Conservation (phyloP, 2,329 filamentous ascomycete species). For the Leptodontidium sp. region DNA sequence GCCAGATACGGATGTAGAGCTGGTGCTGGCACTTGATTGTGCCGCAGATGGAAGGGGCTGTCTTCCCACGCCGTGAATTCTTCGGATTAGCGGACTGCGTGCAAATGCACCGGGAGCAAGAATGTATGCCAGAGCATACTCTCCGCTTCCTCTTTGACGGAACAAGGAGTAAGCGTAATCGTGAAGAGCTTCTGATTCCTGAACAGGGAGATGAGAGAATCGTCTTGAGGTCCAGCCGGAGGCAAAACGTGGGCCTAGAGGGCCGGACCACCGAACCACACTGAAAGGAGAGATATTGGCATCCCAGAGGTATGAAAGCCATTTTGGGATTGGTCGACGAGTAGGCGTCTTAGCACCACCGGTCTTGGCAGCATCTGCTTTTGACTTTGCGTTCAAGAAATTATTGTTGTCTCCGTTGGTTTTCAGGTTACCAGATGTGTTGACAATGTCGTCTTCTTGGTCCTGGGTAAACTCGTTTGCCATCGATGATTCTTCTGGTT, state of each 20-base stretch:
- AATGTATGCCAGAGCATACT: conserved; percentile 92
- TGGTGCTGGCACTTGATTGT: background rate
- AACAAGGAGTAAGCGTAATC: conserved; percentile 96
- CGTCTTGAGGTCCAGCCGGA: conserved; percentile 94
- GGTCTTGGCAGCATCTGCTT: conserved; percentile 47
- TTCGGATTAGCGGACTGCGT: conserved; percentile 83
- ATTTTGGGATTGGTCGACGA: conserved; percentile 73
- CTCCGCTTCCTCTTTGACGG: conserved; percentile 88
- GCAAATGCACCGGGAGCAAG: conserved; percentile 94
- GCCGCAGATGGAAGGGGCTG: conserved; percentile 55
- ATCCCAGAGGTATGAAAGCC: conserved; percentile 95
- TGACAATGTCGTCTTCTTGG: conserved; percentile 59
- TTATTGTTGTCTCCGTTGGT: conserved; percentile 55
- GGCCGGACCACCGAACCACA: conserved; percentile 85
- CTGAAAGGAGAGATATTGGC: conserved; percentile 96
- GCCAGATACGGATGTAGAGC: background rate
- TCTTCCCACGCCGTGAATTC: conserved; percentile 87
- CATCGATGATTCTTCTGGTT: conserved; percentile 76
- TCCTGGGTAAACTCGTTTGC: conserved; percentile 83
- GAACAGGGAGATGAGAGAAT: conserved; percentile 84
- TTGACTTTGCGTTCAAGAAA: conserved; percentile 58
- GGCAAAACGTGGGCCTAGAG: conserved; percentile 88
- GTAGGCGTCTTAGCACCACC: conserved; percentile 48
- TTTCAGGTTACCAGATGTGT: conserved; percentile 48
- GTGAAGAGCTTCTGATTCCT: conserved; percentile 85